Evolutionary conservation across 257 asterid genomes (phyloP), one percentile per base, ranked within the genome.

Genomic region (Cynanchum wilfordii): DNA sequence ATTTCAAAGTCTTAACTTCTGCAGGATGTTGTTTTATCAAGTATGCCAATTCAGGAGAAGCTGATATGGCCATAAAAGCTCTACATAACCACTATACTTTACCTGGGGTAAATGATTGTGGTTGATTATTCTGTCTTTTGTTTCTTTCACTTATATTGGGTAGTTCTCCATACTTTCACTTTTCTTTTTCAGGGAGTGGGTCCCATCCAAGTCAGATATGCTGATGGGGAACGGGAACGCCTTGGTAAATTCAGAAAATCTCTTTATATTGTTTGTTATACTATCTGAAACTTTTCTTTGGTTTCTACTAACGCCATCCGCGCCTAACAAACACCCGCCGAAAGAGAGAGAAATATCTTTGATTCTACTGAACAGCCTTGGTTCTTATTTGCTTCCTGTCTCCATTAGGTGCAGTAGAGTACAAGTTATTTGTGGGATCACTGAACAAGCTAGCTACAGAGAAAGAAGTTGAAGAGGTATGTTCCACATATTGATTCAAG

Each of bases 11-110:
- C 77, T 86, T 82, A 73, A 81, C 82, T 78, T 84, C 76, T 86
- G 96, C 97, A 93, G 98, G 98, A 76, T 93, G 98, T 88, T 93
- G 98, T 86, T 93, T 93, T 79, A 81, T 93, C 79, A 93, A 91
- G 77, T 93, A 88, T 88, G 94, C 87, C 80, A 83, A 92, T 73
- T 78, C 92, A 66, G 95, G 84, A 79, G 98, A 93, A 79, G 98
- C 98, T 74, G 97, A 93, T 72, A 87, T 91, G 81, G 98, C 98
- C 77, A 93, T 93, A 81, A 86, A 86, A 83, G 92, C 84, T 65
- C 85, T 93, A 77, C 98, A 93, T 78, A 93, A 91, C 78, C 95
- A 91, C 68, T 82, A 84, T 78, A 91, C 88, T 56, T 79, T 91
- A 76, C 96, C 96, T 42, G 98, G 98, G 97, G 98, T 93, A 86